phyloP scores from a whole-genome alignment of 108 stramenopile genomes.

The Pseudonitzschia multiseries region DNA sequence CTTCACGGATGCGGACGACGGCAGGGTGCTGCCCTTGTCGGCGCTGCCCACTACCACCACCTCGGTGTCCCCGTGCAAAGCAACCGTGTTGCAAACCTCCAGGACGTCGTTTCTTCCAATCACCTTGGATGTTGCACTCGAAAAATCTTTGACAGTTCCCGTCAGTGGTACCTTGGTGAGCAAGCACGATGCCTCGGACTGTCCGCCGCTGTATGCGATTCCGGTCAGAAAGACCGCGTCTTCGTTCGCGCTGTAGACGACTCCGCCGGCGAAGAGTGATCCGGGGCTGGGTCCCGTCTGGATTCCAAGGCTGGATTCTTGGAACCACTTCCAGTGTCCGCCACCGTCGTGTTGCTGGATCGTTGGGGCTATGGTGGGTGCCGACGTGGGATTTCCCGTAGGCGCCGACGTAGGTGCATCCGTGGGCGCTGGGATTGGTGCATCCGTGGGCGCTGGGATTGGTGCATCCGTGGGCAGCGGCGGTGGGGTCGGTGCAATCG shows the following conservation, averaged over 20 bases:
- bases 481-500: too few species aligned
- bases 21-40: neutral
- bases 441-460: too few species aligned
- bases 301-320: neutral
- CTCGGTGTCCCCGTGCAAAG: neutral
- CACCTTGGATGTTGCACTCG: neutral
- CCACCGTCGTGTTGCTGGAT: neutral
- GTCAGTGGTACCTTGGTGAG: neutral
- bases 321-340: neutral
- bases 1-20: neutral
- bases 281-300: constrained; percentile 31
- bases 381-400: neutral
- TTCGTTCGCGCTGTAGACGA: constrained; percentile 11
- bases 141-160: neutral
- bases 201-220: constrained; percentile 4
- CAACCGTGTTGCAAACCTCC: constrained; percentile 1
- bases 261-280: constrained; percentile 26
- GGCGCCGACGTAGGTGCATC: neutral
- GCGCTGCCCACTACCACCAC: constrained; percentile 19
- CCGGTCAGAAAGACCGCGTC: constrained; percentile 8
- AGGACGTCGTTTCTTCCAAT: constrained; percentile 5
- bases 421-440: too few species aligned
- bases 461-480: too few species aligned
- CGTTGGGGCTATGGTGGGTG: neutral
- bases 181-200: neutral